These are phyloP conservation scores for Blepharisma stoltei DNA, from an alignment of 73 alveolate species.

Conservation along the genomic window DNA sequence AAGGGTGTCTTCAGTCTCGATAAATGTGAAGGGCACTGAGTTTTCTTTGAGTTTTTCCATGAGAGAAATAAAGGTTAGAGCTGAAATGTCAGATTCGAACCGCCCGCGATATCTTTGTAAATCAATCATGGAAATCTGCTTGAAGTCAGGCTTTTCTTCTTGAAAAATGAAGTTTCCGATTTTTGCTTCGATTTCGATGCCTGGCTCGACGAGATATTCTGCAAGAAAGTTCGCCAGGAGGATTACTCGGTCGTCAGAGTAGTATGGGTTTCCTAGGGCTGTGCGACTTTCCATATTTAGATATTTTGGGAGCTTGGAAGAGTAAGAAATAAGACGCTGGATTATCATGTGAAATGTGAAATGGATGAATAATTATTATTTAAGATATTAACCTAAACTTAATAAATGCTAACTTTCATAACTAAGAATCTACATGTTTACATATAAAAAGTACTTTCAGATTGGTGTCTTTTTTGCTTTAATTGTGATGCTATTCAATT, in stretches of 20 bases:
- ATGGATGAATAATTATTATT: too few species aligned
- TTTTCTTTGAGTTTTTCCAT: not conserved
- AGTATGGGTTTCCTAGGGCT: not conserved
- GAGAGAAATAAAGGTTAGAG: not conserved
- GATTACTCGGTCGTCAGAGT: not conserved
- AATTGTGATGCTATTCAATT: too few species aligned
- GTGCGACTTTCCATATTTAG: constrained; percentile 12
- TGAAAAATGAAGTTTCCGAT: not conserved
- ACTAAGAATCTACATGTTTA: too few species aligned
- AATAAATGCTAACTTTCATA: too few species aligned
- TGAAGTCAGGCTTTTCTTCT: not conserved
- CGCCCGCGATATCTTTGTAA: not conserved
- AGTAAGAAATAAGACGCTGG: too few species aligned
- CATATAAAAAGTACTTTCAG: too few species aligned
- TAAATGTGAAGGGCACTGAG: not conserved
- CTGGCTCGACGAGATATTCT: not conserved
- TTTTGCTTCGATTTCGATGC: constrained; percentile 1
- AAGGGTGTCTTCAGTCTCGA: not conserved
- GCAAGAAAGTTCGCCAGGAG: not conserved
- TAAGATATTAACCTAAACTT: too few species aligned
- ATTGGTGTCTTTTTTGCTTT: too few species aligned
- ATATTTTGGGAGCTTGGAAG: too few species aligned
- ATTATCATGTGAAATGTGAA: too few species aligned
- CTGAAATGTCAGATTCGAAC: not conserved
- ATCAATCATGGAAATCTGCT: not conserved